Percentiles rank a stretch among this genome's conserved stretches.
Conservation (phyloP, 257 asterid genomes). For the Fraxinus anomala region DNA sequence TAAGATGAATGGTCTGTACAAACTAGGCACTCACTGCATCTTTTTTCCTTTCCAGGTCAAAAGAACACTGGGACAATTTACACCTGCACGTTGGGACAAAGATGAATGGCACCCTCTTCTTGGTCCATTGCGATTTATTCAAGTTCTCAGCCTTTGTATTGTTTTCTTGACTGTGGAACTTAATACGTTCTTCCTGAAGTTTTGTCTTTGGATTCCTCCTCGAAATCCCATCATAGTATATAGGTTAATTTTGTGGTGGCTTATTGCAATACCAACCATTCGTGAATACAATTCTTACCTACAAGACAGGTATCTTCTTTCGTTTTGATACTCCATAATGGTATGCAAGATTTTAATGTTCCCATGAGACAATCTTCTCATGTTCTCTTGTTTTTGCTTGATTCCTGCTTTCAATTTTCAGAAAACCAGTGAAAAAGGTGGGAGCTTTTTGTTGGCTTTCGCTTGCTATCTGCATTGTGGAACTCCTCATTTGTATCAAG, state of each 20-base stretch:
- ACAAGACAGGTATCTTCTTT: slow-evolving; percentile 73
- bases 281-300: slow-evolving; percentile 94
- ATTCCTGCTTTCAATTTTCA: slow-evolving; percentile 24
- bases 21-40: neutral
- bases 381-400: slow-evolving; percentile 9
- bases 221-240: slow-evolving; percentile 78
- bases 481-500: slow-evolving; percentile 88
- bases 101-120: slow-evolving; percentile 99
- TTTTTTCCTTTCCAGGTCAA: slow-evolving; percentile 54
- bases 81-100: slow-evolving; percentile 97
- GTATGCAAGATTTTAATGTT: neutral
- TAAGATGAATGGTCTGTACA: neutral
- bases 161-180: slow-evolving; percentile 89
- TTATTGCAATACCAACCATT: slow-evolving; percentile 87
- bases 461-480: slow-evolving; percentile 90
- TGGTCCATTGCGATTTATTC: slow-evolving; percentile 92
- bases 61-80: slow-evolving; percentile 88
- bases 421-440: slow-evolving; percentile 78
- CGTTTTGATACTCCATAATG: neutral
- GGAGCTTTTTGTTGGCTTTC: slow-evolving; percentile 97
- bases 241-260: slow-evolving; percentile 94
- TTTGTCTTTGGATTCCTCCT: slow-evolving; percentile 98
- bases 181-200: slow-evolving; percentile 90
- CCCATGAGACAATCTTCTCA: neutral
- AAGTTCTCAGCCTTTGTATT: slow-evolving; percentile 80